Evolutionary conservation across 2,329 filamentous ascomycete genomes (phyloP).

Genomic region (Metarhizium anisopliae): DNA sequence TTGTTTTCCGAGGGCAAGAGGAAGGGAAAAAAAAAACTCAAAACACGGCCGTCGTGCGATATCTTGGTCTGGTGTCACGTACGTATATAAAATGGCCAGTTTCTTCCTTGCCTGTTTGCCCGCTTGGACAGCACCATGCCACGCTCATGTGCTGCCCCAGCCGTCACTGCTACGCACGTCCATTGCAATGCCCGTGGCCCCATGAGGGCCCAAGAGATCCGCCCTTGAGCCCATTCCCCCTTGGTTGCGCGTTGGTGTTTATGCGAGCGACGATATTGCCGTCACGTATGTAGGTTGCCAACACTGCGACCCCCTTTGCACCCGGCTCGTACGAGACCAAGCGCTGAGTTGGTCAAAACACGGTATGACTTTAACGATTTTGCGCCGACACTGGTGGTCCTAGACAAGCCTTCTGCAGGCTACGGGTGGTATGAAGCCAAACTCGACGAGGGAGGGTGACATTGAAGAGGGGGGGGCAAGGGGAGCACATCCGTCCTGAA

Average conservation of each 20-base stretch:
- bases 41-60: no score
- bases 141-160: not conserved
- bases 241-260: no score
- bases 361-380: not conserved
- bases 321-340: not conserved
- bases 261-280: not conserved
- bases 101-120: not conserved
- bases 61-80: not conserved
- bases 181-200: not conserved
- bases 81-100: not conserved
- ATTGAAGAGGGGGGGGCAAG: not conserved
- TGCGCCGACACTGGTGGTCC: not conserved
- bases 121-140: not conserved
- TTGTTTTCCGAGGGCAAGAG: no score
- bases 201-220: no score
- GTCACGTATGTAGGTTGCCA: not conserved
- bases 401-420: not conserved
- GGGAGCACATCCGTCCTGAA: no score
- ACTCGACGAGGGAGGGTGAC: not conserved
- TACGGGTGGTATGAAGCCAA: not conserved
- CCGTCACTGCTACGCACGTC: not conserved
- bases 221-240: no score
- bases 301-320: not conserved
- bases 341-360: not conserved
- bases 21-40: no score